Percentiles rank a stretch among this genome's conserved stretches.
Conservation (phyloP, 768 basidiomycete species). For the Tulasnella sp. region DNA sequence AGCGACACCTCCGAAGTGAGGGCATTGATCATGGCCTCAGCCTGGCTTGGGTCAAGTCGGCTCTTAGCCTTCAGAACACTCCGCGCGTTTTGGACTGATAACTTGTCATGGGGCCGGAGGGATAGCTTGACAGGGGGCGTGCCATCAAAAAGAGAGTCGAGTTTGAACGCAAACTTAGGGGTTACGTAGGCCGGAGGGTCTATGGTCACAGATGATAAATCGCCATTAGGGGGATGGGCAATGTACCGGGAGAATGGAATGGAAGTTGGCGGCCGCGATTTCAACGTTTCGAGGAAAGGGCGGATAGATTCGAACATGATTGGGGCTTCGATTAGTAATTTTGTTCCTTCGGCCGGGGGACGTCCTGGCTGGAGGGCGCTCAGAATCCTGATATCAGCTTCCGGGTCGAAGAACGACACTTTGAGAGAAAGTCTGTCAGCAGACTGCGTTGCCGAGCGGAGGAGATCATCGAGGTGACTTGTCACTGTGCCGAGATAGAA, state of each 20-base stretch:
- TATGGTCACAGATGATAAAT: slow-evolving; percentile 43
- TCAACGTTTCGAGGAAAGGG: slow-evolving; percentile 67
- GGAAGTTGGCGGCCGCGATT: slow-evolving; percentile 55
- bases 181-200: slow-evolving; percentile 60
- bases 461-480: slow-evolving; percentile 52
- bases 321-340: slow-evolving; percentile 60
- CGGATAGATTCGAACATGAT: slow-evolving; percentile 70
- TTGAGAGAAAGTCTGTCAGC: slow-evolving; percentile 50
- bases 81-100: slow-evolving; percentile 54
- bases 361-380: slow-evolving; percentile 16
- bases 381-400: slow-evolving; percentile 53
- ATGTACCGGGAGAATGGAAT: slow-evolving; percentile 62
- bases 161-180: slow-evolving; percentile 61
- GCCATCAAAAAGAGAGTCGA: slow-evolving; percentile 58
- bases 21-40: slow-evolving; percentile 65
- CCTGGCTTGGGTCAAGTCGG: slow-evolving; percentile 74
- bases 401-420: slow-evolving; percentile 66
- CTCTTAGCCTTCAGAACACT: slow-evolving; percentile 46
- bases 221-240: slow-evolving; percentile 46
- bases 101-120: slow-evolving; percentile 47
- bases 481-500: slow-evolving; percentile 61
- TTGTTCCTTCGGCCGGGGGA: not conserved
- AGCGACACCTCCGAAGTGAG: slow-evolving; percentile 63
- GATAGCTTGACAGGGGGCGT: slow-evolving; percentile 47
- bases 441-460: slow-evolving; percentile 48